Evolutionary conservation across 2,329 filamentous ascomycete genomes (phyloP).

Genomic region (Stylonectria norvegica): DNA sequence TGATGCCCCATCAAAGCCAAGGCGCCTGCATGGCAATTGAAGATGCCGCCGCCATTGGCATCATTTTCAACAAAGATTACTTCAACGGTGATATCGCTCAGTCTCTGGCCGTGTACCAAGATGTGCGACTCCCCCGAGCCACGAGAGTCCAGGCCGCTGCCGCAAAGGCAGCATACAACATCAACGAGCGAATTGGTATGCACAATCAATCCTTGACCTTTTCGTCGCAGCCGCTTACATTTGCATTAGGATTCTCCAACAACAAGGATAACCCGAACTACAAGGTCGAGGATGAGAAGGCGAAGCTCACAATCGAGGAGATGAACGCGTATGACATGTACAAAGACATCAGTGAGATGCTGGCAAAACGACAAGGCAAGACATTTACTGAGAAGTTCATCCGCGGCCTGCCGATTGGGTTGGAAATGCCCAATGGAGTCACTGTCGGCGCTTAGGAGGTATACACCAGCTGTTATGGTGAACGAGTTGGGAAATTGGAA

Average conservation of each 20-base stretch:
- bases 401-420: conserved; percentile 44
- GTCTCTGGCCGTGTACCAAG: conserved; percentile 48
- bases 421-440: conserved; percentile 49
- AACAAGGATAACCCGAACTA: conserved; percentile 57
- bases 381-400: conserved; percentile 38
- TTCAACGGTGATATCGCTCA: conserved; percentile 47
- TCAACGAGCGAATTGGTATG: conserved; percentile 59
- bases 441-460: conserved; percentile 29
- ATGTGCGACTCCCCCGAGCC: conserved; percentile 51
- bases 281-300: conserved; percentile 58
- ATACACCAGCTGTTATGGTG: background rate
- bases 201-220: accelerated
- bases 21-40: conserved; percentile 68
- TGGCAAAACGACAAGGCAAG: conserved; percentile 34
- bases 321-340: conserved; percentile 66
- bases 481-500: background rate
- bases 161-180: conserved; percentile 57
- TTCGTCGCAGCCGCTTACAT: background rate
- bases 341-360: conserved; percentile 49
- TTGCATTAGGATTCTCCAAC: conserved; percentile 52
- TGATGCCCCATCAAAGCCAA: conserved; percentile 68
- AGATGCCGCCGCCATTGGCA: conserved; percentile 60
- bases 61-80: conserved; percentile 51
- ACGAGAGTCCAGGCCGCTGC: conserved; percentile 56
- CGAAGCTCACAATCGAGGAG: conserved; percentile 64